Evolutionary conservation across 2,329 filamentous ascomycete genomes (phyloP).

Genomic region (Botrytis aclada): DNA sequence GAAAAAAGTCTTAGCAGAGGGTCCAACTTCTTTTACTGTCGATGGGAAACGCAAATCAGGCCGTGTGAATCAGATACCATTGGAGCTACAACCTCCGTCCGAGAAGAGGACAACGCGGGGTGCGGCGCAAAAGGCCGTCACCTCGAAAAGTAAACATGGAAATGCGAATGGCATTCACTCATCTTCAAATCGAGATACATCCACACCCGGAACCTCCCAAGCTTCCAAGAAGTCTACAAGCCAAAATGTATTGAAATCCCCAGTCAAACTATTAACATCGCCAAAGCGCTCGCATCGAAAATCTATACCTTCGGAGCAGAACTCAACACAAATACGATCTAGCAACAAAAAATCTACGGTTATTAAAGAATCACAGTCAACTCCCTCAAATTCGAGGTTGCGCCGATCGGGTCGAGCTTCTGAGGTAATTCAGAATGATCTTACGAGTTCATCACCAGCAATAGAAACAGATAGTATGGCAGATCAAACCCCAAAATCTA

Average conservation of each 20-base stretch:
- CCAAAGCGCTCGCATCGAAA: conserved; percentile 35
- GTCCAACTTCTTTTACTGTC: conserved; percentile 79
- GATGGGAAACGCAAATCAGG: conserved; percentile 69
- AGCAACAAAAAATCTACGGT: conserved; percentile 26
- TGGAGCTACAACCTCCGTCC: conserved; percentile 50
- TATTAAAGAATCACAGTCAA: conserved; percentile 28
- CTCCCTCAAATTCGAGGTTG: conserved; percentile 25
- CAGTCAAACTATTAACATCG: conserved; percentile 29
- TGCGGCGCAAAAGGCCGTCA: conserved; percentile 39
- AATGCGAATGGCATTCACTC: conserved; percentile 27
- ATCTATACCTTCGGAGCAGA: conserved; percentile 31
- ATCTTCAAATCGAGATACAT: conserved; percentile 25
- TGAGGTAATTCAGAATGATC: conserved; percentile 28
- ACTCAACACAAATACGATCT: conserved; percentile 29
- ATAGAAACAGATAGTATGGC: conserved; percentile 25
- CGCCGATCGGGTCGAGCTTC: conserved; percentile 29
- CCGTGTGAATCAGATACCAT: conserved; percentile 56
- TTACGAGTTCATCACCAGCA: conserved; percentile 17
- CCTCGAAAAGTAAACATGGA: conserved; percentile 32
- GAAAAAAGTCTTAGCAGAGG: conserved; percentile 82
- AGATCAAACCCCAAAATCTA: conserved; percentile 31
- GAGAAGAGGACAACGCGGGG: conserved; percentile 53
- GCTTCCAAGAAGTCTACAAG: conserved; percentile 24
- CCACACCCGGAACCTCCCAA: conserved; percentile 25
- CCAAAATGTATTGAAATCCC: conserved; percentile 27